Conservation (phyloP, 805 yeast genomes). For the Clavispora carvajalis region DNA sequence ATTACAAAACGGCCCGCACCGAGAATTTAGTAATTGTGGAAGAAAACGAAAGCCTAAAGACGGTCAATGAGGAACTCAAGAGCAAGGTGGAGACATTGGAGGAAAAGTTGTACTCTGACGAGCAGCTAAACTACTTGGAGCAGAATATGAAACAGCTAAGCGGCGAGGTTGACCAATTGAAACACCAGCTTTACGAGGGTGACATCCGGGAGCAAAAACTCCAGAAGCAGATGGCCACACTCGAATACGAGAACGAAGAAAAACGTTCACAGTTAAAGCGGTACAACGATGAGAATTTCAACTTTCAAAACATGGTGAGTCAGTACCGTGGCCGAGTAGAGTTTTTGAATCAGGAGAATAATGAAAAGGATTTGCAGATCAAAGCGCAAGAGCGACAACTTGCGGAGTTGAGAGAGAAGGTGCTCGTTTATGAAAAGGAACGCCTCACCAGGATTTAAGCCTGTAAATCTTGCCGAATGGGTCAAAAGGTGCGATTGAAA, state of each 20-base stretch:
- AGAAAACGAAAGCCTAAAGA: constrained; percentile 62
- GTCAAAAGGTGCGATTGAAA: not conserved
- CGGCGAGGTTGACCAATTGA: constrained; percentile 41
- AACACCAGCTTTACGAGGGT: constrained; percentile 46
- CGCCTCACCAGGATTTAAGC: not conserved
- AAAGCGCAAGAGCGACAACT: constrained; percentile 53
- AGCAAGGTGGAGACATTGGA: constrained; percentile 43
- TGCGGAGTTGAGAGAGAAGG: constrained; percentile 48
- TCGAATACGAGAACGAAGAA: constrained; percentile 46
- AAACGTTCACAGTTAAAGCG: constrained; percentile 46
- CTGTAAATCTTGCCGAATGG: not conserved
- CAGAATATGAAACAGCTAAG: constrained; percentile 51
- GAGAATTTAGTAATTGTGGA: constrained; percentile 54
- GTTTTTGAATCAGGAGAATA: constrained; percentile 32
- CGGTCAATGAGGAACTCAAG: constrained; percentile 47
- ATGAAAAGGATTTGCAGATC: constrained; percentile 40
- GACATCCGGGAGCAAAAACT: constrained; percentile 45
- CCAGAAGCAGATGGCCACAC: constrained; percentile 50
- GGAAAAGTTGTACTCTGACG: constrained; percentile 42
- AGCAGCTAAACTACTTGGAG: constrained; percentile 60
- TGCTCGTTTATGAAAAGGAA: constrained; percentile 14
- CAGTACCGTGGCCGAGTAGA: constrained; percentile 36
- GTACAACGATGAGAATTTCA: constrained; percentile 56
- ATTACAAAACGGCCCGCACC: constrained; percentile 37
- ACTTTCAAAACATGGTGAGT: constrained; percentile 47